Evolutionary conservation across 192 early-diverging fungal species (phyloP).

Genomic region (Coemansia sp.): DNA sequence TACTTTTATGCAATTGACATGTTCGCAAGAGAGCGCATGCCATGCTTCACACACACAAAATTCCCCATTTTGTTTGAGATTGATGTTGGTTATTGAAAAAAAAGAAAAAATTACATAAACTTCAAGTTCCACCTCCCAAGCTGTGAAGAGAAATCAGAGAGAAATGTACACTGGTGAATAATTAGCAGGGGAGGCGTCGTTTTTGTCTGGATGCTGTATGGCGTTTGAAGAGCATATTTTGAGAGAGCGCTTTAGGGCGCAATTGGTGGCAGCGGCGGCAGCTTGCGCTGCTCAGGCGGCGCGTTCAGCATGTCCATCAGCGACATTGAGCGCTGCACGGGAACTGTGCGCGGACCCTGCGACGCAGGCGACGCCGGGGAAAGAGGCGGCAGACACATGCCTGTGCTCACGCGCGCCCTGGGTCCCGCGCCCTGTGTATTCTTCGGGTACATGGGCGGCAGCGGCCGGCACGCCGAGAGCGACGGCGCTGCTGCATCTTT

Average conservation of each 20-base stretch:
- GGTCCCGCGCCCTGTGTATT: constrained; percentile 1
- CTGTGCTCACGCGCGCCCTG: constrained; percentile 4
- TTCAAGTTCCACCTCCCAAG: not conserved
- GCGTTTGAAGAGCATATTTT: not conserved
- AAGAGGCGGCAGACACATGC: constrained; percentile 1
- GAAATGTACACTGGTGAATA: constrained; percentile 1
- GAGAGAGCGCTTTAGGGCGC: constrained; percentile 4
- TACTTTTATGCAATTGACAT: no score
- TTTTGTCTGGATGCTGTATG: constrained; percentile 1
- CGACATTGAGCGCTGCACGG: constrained; percentile 46
- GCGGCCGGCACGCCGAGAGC: not conserved
- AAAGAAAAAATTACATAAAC: constrained; percentile 3
- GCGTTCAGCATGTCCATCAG: constrained; percentile 52
- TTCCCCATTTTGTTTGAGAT: not conserved
- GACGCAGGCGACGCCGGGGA: not conserved
- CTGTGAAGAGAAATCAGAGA: not conserved
- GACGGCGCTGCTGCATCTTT: constrained; percentile 3
- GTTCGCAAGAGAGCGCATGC: not conserved
- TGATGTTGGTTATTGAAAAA: no score
- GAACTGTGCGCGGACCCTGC: not conserved
- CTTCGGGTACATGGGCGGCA: not conserved
- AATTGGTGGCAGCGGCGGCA: constrained; percentile 40
- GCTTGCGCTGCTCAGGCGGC: constrained; percentile 50
- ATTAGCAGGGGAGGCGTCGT: not conserved
- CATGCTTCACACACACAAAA: not conserved